Conservation (phyloP, 2,329 filamentous ascomycete species). For the Paraphaeosphaeria minitans region DNA sequence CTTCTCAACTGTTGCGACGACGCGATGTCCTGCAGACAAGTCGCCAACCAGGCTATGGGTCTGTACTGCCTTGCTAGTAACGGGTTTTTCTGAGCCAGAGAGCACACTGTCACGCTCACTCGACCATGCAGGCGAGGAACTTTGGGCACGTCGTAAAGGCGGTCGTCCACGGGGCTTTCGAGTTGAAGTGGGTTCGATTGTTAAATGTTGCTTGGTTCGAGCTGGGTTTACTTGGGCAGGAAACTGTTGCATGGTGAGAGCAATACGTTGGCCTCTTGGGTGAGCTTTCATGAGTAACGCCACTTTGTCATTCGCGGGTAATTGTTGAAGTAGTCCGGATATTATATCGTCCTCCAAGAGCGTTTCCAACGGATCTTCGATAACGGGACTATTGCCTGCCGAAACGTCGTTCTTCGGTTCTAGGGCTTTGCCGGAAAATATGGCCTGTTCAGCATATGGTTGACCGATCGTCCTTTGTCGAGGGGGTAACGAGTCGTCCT, state of each 20-base stretch:
- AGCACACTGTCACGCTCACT: constrained; percentile 8
- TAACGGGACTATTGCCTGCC: neutral
- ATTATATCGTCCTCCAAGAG: neutral
- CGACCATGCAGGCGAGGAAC: neutral
- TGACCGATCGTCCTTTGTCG: neutral
- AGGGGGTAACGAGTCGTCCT: neutral
- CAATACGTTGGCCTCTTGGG: neutral
- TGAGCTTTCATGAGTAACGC: neutral
- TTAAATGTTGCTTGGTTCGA: neutral
- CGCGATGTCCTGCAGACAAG: neutral
- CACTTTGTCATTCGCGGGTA: neutral
- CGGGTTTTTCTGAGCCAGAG: neutral
- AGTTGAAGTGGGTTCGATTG: neutral
- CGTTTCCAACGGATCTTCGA: neutral
- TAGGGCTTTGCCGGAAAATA: neutral
- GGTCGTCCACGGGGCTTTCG: neutral
- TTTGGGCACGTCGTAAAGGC: neutral
- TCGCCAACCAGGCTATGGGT: neutral
- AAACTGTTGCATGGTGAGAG: neutral
- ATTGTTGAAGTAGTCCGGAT: neutral
- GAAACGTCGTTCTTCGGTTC: neutral
- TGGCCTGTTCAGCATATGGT: neutral
- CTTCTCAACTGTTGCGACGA: neutral
- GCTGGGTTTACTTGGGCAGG: neutral
- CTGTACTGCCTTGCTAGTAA: neutral